Base-by-base conservation (phyloP, 129 eudicot genomes). In the Pseudognaphalium luteoalbum region DNA sequence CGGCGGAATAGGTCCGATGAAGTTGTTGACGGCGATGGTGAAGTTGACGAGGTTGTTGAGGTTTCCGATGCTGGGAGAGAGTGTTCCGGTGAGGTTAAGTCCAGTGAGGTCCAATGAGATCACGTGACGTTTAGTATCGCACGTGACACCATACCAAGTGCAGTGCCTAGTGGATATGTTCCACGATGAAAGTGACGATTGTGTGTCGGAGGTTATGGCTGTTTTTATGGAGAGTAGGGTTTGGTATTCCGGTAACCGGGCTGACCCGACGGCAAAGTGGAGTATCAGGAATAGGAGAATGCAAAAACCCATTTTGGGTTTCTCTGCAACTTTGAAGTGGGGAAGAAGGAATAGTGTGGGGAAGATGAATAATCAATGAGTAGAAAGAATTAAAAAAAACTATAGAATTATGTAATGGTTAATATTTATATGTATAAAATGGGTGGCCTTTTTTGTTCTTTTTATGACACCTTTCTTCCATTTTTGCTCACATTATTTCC, bases 71-170 rank as follows among this genome's bases (percentile, higher is more conserved):
- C 77, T 80, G 7, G 96, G 65, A 15, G 96, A 85, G 28, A 92
- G 87, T 12, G 81, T 78, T 4, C 97, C 97, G 79, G 94, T 74
- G 84, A 92, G 89, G 78, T 88, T 85, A 51, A 79, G 77, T 42
- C 81, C 80, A 34, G 94, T 76, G 58, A 92, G 41, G 62, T 92
- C 83, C 1, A 92, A 76, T 6, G 87, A 72, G 58, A 75, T 85
- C 37, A 92, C 98, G 76, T 80, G 91, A 28, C 87, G 87, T 52
- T 80, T 42, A n/a, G 74, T 8, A 51, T 83, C 89, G 87, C 98
- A 92, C n/a, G 90, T 86, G 79, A 92, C 85, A 28, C 91, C 92
- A 7, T 73, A 34, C 96, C 96, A 92, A 9, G 85, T 83, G 78
- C 98, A 92, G 83, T 88, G 90, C 41, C 80, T 70, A 66, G 93